Evolutionary conservation across 2,329 filamentous ascomycete genomes (phyloP), one percentile per base, ranked within the genome.

Genomic region (Exophiala xenobiotica): DNA sequence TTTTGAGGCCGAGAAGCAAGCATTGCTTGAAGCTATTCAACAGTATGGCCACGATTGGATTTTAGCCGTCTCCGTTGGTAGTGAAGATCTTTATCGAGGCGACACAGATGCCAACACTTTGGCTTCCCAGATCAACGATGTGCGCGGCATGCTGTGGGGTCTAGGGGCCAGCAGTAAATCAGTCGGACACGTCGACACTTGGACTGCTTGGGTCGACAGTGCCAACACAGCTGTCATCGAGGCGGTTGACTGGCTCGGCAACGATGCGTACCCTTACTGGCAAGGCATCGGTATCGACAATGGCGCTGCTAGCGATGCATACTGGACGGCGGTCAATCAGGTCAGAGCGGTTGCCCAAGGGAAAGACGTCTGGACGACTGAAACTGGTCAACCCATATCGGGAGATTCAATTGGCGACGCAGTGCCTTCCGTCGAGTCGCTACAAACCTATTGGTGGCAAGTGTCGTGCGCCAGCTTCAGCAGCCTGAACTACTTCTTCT

Each of bases 331-430:
- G 9, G 65, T 72, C 35, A 55, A 67, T 22, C 63, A 62, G 16
- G 68, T 68, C 2, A 61, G 67, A 37, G 51, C 54, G 4, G 57
- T 77, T 37, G 77, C 81, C 26, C 74, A 77, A 27, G 80, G 80
- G 64, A 92, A 90, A 78, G 75, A 80, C 14, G 80, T 95, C 61
- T 93, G 88, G 88, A 79, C 95, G 57, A 93, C 90, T 22, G 90
- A 95, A 78, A 93, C 89, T 12, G 90, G 90, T 59, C 93, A 88
- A 82, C 90, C 90, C 42, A 82, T 90, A 46, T 82, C 77, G 63
- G 90, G 90, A 49, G 72, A 79, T 58, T 77, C 73, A 1, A 71
- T 78, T 56, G 83, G 83, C 61, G 66, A 80, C 42, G 88, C 82
- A 33, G 77, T 86, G 7, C 76, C 90, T 4, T 83, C 76, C 27